Percentiles rank a stretch among this genome's conserved stretches.
phyloP scores from a whole-genome alignment of 1,139 yeast species.

The Wickerhamomyces sp. region DNA sequence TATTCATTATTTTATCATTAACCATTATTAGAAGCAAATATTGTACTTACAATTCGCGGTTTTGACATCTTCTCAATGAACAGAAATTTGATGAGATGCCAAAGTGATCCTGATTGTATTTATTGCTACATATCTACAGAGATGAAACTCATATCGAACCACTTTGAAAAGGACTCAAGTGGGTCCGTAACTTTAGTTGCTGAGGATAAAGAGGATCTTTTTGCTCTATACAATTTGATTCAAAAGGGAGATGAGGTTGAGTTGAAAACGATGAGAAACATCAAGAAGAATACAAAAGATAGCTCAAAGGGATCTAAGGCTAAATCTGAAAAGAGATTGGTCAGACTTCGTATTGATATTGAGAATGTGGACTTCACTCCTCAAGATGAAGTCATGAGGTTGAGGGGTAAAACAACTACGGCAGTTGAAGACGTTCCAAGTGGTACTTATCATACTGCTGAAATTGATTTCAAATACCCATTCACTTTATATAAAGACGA shows the following conservation, averaged over 20 bases:
- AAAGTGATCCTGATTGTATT: no score
- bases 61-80: no score
- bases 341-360: constrained; percentile 54
- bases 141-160: constrained; percentile 52
- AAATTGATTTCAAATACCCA: constrained; percentile 64
- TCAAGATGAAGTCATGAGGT: constrained; percentile 67
- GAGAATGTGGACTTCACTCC: constrained; percentile 77
- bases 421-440: constrained; percentile 77
- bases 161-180: constrained; percentile 55
- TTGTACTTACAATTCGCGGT: no score
- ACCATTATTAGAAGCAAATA: no score
- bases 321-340: constrained; percentile 52
- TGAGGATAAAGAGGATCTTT: constrained; percentile 88
- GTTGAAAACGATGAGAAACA: constrained; percentile 63
- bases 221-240: constrained; percentile 81
- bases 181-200: constrained; percentile 69
- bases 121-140: neutral
- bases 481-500: constrained; percentile 67
- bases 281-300: constrained; percentile 42
- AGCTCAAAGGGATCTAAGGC: constrained; percentile 27
- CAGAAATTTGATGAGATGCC: no score
- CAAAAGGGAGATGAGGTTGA: constrained; percentile 72
- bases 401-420: constrained; percentile 74
- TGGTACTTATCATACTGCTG: constrained; percentile 86
- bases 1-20: no score